Percentiles rank a stretch among this genome's conserved stretches.
Evolutionary conservation across 257 asterid genomes (phyloP).

Genomic region (Penstemon eatonii): DNA sequence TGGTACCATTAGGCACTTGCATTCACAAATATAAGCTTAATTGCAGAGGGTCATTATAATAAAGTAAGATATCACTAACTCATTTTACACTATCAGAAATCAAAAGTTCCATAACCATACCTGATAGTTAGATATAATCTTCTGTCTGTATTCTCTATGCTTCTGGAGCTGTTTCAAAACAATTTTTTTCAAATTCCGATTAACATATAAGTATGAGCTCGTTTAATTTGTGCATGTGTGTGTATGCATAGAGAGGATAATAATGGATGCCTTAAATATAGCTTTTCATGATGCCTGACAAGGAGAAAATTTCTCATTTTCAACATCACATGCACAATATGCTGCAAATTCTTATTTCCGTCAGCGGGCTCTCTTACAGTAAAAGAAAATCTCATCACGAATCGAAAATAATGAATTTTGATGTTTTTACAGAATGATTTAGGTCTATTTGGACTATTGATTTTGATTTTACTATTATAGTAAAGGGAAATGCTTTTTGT

Average conservation of each 20-base stretch:
- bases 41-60: not conserved
- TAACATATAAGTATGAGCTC: conserved; percentile 4
- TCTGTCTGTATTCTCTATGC: conserved; percentile 96
- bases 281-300: conserved; percentile 6
- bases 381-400: too few species aligned
- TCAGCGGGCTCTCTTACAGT: too few species aligned
- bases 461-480: too few species aligned
- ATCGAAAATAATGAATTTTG: too few species aligned
- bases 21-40: not conserved
- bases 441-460: too few species aligned
- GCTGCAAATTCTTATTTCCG: too few species aligned
- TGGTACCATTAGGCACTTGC: not conserved
- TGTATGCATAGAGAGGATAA: not conserved
- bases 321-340: not conserved
- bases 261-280: conserved; percentile 2
- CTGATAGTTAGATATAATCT: conserved; percentile 97
- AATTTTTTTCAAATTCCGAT: conserved; percentile 16
- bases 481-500: too few species aligned
- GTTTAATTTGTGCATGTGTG: too few species aligned
- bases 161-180: conserved; percentile 70
- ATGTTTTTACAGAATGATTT: too few species aligned
- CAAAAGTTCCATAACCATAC: conserved; percentile 35
- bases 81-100: conserved; percentile 10
- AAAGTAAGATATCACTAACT: not conserved
- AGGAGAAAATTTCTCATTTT: not conserved